Percentiles rank a stretch among this genome's conserved stretches.
Evolutionary conservation across 352 stramenopile genomes (phyloP).

Genomic region (Globisporangium parvum): DNA sequence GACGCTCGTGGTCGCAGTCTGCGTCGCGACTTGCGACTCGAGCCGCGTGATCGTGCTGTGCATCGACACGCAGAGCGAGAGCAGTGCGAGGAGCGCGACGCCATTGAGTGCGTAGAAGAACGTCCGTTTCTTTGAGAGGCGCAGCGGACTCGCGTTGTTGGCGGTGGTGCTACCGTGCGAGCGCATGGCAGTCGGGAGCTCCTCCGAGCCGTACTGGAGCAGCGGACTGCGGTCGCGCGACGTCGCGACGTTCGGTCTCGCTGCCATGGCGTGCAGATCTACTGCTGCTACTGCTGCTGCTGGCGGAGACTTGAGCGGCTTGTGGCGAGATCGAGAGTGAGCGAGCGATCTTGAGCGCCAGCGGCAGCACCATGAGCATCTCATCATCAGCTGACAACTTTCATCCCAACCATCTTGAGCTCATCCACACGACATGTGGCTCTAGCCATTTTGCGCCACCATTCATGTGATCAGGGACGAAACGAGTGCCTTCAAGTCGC

Average conservation of each 20-base stretch:
- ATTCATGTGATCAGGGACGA: background rate
- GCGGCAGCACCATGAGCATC: background rate
- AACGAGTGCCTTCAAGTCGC: background rate
- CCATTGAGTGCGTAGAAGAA: constrained; percentile 58
- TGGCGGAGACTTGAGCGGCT: background rate
- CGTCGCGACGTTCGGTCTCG: background rate
- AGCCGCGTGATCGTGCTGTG: constrained; percentile 60
- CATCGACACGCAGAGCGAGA: constrained; percentile 64
- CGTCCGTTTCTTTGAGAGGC: constrained; percentile 9
- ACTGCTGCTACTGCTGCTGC: background rate
- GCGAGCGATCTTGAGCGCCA: background rate
- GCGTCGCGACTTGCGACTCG: constrained; percentile 23
- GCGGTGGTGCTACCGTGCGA: constrained; percentile 6
- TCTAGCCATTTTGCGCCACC: background rate
- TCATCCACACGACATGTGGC: too few species aligned
- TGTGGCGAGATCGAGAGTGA: constrained; percentile 5
- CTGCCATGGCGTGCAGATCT: background rate
- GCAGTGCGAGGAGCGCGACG: constrained; percentile 43
- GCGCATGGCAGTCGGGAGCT: constrained; percentile 17
- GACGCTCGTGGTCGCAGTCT: background rate
- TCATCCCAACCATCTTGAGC: too few species aligned
- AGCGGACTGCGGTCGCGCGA: constrained; percentile 47
- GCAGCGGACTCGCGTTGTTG: constrained; percentile 1
- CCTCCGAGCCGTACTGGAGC: constrained; percentile 54
- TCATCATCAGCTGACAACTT: background rate